Conservation (phyloP, 352 stramenopile species). For the Phytophthora pisi region DNA sequence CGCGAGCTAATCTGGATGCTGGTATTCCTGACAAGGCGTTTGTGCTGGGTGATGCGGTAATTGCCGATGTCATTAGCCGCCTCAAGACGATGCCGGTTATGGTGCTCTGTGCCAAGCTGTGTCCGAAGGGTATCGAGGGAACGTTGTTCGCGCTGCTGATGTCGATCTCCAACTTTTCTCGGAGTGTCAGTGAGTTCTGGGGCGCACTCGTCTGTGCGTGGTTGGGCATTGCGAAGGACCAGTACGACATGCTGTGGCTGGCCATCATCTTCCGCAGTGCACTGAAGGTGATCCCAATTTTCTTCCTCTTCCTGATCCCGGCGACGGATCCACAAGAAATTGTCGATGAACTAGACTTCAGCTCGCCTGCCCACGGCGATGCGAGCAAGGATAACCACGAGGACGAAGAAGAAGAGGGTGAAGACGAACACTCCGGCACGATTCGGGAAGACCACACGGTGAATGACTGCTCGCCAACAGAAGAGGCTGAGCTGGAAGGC, state of each 20-base stretch:
- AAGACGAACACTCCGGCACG: conserved; percentile 35
- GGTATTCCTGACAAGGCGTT: conserved; percentile 96
- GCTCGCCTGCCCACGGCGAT: conserved; percentile 22
- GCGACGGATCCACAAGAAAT: conserved; percentile 77
- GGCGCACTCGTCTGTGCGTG: conserved; percentile 89
- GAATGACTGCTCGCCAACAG: conserved; percentile 40
- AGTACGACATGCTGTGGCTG: conserved; percentile 93
- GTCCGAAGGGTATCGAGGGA: conserved; percentile 94
- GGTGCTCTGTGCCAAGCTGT: conserved; percentile 94
- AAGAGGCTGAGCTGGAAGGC: conserved; percentile 32
- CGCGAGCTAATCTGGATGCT: conserved; percentile 88
- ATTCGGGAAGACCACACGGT: conserved; percentile 56
- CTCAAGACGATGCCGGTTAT: conserved; percentile 94
- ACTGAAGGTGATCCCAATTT: conserved; percentile 91
- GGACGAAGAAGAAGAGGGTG: conserved; percentile 30
- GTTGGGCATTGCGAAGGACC: conserved; percentile 89
- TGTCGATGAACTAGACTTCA: conserved; percentile 73
- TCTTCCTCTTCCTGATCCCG: conserved; percentile 89
- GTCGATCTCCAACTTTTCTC: conserved; percentile 97
- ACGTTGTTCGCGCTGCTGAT: conserved; percentile 97
- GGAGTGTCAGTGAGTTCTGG: conserved; percentile 93
- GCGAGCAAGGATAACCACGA: conserved; percentile 24
- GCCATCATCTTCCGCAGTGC: conserved; percentile 92
- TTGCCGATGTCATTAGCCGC: conserved; percentile 81
- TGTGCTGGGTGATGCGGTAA: conserved; percentile 95